phyloP scores from a whole-genome alignment of 2,329 filamentous ascomycete genomes.

The Graphilbum fragrans region DNA sequence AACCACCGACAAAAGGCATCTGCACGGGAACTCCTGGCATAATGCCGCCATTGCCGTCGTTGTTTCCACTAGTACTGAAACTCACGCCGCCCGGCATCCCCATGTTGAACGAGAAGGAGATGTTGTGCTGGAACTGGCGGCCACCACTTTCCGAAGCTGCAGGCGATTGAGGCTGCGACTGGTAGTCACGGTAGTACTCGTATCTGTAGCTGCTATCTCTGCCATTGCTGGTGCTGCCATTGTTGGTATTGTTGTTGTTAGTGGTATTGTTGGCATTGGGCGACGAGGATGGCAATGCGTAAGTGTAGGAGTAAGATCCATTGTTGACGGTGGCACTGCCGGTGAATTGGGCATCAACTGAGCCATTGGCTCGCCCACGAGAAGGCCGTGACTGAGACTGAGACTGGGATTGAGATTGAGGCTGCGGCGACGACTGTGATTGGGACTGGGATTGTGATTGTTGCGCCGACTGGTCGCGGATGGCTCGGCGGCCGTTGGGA shows the following conservation, averaged over 20 bases:
- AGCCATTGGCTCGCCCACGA: not conserved
- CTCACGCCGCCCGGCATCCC: not conserved
- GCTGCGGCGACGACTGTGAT: not conserved
- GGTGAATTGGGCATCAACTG: constrained; percentile 1
- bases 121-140: constrained; percentile 1
- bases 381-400: not conserved
- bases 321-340: constrained; percentile 1
- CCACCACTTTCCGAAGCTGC: not conserved
- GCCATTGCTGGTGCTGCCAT: not conserved
- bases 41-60: not conserved
- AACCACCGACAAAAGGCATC: constrained; percentile 4
- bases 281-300: not conserved
- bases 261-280: not conserved
- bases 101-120: constrained; percentile 5
- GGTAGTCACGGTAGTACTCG: constrained; percentile 7
- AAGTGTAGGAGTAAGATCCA: constrained; percentile 4
- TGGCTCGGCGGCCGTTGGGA: constrained; percentile 1
- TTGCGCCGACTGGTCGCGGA: constrained; percentile 2
- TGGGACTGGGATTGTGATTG: not conserved
- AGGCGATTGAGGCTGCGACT: constrained; percentile 3
- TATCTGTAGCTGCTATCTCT: constrained; percentile 7
- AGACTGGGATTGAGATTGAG: not conserved
- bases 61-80: not conserved
- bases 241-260: not conserved
- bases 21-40: not conserved